phyloP scores from a whole-genome alignment of 164 flowering plant species.

The Platanus orientalis region DNA sequence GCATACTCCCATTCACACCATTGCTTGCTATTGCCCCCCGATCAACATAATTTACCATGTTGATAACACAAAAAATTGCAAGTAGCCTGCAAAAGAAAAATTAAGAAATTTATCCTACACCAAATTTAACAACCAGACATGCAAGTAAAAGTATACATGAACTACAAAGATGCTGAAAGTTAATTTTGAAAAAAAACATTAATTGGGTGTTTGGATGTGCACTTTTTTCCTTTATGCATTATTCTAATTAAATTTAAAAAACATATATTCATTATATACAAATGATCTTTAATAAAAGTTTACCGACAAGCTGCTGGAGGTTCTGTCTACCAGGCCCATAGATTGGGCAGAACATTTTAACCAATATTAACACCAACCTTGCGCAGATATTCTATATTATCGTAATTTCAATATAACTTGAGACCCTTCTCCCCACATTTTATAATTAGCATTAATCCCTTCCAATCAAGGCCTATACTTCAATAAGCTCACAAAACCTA shows the following conservation, averaged over 20 bases:
- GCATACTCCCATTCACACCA: slow-evolving; percentile 95
- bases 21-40: slow-evolving; percentile 98
- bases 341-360: too few species aligned
- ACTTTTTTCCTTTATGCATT: too few species aligned
- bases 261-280: too few species aligned
- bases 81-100: slow-evolving; percentile 61
- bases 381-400: neutral
- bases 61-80: slow-evolving; percentile 68
- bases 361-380: neutral
- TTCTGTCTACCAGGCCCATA: neutral
- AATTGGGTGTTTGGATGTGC: too few species aligned
- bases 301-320: too few species aligned
- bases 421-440: too few species aligned
- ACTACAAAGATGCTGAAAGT: neutral
- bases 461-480: too few species aligned
- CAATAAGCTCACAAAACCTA: neutral
- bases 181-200: too few species aligned
- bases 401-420: neutral
- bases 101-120: neutral
- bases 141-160: neutral
- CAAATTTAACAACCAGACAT: too few species aligned
- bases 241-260: too few species aligned
- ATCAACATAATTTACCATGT: slow-evolving; percentile 84
- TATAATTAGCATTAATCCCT: too few species aligned
- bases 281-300: too few species aligned